Base-by-base conservation (phyloP, 1,284 basidiomycete species). In the Veloboletus limbatus region DNA sequence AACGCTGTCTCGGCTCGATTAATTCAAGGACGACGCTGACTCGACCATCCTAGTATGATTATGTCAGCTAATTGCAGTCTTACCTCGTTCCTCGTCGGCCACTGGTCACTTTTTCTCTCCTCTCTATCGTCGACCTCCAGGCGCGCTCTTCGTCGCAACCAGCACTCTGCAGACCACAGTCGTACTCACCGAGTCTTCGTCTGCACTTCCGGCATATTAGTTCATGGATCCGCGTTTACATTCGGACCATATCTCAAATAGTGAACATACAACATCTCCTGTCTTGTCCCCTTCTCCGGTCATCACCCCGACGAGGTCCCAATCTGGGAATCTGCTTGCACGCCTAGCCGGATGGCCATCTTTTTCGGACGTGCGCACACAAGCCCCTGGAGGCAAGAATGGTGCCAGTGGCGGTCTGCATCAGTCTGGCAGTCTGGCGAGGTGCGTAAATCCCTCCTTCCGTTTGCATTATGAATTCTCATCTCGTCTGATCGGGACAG, bases 61-160 rank as follows among this genome's bases (percentile, higher is more conserved):
- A 61, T 17, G 48, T 61, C 58, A 61, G 54, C 55, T 35, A 56
- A 58, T 53, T 55, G 50, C 43, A 49, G 16, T 27, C 28, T 46
- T 16, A 35, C 51, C 59, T 55, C 59, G 36, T 49, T 51, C 44
- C 36, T 47, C 17, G 41, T 31, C 21, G 20, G 8, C 18, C n/a
- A 14, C n/a, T n/a, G n/a, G 40, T 22, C 39, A 8, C 28, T 45
- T 60, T 50, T 31, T 21, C 13, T 18, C 11, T 28, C n/a, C n/a
- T 16, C 17, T 22, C 26, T 45, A 35, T 45, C 41, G 18, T 47
- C 34, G 32, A 34, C 16, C 16, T n/a, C 39, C 27, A 17, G 22
- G 21, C 24, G 25, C 18, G n/a, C 26, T 16, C 25, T 26, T 37
- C 33, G 25, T 34, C 30, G 4, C 31, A 16, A 9, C 28, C 20